Conservation (phyloP, 805 yeast species). For the Pichia membranifaciens region DNA sequence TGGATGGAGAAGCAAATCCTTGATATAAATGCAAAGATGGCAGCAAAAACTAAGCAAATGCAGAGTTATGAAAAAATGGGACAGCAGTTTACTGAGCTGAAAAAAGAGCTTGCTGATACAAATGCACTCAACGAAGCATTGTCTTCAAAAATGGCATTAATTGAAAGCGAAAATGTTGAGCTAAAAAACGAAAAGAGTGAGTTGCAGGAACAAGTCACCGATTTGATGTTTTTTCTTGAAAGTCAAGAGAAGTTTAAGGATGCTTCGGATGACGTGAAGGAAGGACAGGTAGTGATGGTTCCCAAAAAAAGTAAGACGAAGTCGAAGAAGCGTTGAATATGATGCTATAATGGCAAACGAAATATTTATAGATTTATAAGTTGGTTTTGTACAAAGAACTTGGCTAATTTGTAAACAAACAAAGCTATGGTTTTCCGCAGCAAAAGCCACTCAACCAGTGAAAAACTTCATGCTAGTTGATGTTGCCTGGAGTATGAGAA, state of each 20-base stretch:
- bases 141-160: constrained; percentile 33
- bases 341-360: background rate
- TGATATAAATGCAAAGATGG: background rate
- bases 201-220: constrained; percentile 58
- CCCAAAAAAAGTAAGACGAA: constrained; percentile 9
- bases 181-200: constrained; percentile 41
- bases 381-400: no score
- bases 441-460: no score
- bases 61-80: background rate
- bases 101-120: background rate
- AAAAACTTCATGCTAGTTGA: background rate
- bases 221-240: constrained; percentile 75
- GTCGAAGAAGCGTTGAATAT: background rate
- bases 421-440: no score
- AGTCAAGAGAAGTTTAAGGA: constrained; percentile 65
- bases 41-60: background rate
- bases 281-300: constrained; percentile 57
- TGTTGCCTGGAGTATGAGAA: constrained; percentile 29
- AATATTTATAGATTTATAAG: no score
- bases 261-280: constrained; percentile 64
- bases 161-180: constrained; percentile 29
- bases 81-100: background rate
- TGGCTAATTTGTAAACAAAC: no score
- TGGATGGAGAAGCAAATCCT: background rate
- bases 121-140: constrained; percentile 36